Conservation (phyloP, 345 rosid genomes). For the Eucalyptus shirleyi region DNA sequence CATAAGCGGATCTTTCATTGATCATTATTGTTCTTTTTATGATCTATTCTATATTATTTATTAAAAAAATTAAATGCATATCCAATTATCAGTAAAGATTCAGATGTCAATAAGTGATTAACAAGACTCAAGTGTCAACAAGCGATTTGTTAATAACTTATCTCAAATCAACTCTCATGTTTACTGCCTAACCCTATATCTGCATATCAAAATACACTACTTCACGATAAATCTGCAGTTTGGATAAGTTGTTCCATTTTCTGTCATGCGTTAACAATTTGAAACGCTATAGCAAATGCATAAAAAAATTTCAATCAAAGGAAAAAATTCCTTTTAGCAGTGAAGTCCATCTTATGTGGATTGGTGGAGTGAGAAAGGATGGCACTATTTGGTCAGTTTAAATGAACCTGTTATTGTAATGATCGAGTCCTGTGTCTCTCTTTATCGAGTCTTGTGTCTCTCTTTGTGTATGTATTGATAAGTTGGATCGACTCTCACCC, state of each 20-base stretch:
- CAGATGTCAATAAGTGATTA: no score
- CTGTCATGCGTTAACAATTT: no score
- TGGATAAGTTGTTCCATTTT: no score
- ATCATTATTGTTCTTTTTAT: no score
- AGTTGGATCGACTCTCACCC: not conserved
- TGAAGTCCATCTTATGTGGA: not conserved
- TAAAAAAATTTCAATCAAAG: not conserved
- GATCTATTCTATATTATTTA: no score
- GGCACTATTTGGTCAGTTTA: not conserved
- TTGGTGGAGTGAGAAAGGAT: not conserved
- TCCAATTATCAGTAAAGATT: no score
- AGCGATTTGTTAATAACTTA: not conserved
- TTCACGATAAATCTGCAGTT: no score
- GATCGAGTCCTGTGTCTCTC: fast-evolving
- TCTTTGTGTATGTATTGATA: not conserved
- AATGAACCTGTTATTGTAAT: not conserved
- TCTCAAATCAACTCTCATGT: not conserved
- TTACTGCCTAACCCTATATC: fast-evolving
- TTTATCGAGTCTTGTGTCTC: fast-evolving
- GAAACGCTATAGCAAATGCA: not conserved
- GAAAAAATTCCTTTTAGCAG: not conserved
- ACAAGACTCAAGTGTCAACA: no score
- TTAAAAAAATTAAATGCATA: no score
- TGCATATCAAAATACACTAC: not conserved
- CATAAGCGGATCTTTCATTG: no score